phyloP scores from a whole-genome alignment of 495 filamentous ascomycete genomes.

The Aspergillus funiculosus region DNA sequence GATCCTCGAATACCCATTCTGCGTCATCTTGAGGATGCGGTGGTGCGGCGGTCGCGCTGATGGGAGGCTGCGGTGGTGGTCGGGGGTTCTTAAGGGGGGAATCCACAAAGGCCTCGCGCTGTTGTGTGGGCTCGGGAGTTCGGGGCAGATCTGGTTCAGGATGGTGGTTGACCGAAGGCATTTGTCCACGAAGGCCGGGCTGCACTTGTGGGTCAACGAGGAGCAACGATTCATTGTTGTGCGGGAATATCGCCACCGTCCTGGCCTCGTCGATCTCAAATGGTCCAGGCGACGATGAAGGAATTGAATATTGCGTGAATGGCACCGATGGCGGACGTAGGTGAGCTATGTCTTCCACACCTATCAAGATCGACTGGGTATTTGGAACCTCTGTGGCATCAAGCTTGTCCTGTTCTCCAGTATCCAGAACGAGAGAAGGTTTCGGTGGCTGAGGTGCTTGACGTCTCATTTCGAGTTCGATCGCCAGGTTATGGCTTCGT shows the following conservation, averaged over 20 bases:
- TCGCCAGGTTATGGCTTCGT: constrained; percentile 50
- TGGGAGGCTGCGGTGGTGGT: constrained; percentile 62
- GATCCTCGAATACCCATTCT: constrained; percentile 37
- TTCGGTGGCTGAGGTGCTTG: constrained; percentile 14
- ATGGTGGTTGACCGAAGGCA: constrained; percentile 21
- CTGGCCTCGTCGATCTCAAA: constrained; percentile 66
- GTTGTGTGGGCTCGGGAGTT: constrained; percentile 27
- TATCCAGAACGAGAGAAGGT: constrained; percentile 14
- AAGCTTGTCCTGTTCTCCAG: constrained; percentile 2
- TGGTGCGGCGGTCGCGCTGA: constrained; percentile 67
- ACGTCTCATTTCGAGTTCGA: constrained; percentile 31
- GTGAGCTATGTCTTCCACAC: constrained; percentile 32
- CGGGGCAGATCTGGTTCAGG: constrained; percentile 15
- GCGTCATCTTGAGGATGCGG: constrained; percentile 59
- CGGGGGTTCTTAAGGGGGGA: constrained; percentile 74
- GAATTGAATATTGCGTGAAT: constrained; percentile 44
- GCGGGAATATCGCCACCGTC: constrained; percentile 75
- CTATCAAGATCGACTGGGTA: constrained; percentile 27
- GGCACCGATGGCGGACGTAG: constrained; percentile 43
- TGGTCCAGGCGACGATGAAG: constrained; percentile 46
- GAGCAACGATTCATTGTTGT: constrained; percentile 78
- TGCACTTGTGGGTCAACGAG: constrained; percentile 64
- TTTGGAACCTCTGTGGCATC: constrained; percentile 18
- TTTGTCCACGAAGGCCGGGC: constrained; percentile 21
- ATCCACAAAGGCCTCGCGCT: constrained; percentile 46